Evolutionary conservation across 495 filamentous ascomycete genomes (phyloP).

Genomic region (Eremomyces bilateralis): DNA sequence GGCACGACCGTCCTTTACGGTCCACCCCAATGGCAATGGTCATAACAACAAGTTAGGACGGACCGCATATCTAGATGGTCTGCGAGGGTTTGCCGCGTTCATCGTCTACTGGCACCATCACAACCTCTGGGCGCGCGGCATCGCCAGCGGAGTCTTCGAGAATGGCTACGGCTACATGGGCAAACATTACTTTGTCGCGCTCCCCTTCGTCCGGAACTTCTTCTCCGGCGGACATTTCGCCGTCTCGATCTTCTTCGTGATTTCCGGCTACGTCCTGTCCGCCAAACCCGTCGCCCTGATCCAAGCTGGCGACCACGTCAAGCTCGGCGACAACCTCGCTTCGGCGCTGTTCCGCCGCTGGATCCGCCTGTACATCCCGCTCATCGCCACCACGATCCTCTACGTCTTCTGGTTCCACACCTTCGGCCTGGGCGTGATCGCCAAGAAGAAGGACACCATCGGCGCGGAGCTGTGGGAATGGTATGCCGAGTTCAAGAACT

Average conservation of each 20-base stretch:
- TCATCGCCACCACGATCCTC: conserved; percentile 26
- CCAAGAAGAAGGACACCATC: conserved; percentile 19
- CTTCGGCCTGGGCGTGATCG: conserved; percentile 23
- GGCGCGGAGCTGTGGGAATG: conserved; percentile 28
- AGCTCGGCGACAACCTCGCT: conserved; percentile 22
- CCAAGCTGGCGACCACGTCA: conserved; percentile 27
- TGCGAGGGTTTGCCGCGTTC: conserved; percentile 10
- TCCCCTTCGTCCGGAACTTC: conserved; percentile 37
- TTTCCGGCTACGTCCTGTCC: conserved; percentile 23
- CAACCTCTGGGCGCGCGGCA: conserved; percentile 28
- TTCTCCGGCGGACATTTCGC: conserved; percentile 41
- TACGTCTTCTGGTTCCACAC: conserved; percentile 28
- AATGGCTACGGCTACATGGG: conserved; percentile 25
- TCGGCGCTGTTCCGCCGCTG: conserved; percentile 28
- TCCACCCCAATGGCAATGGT: too few relatives aligned
- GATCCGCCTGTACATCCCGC: conserved; percentile 23
- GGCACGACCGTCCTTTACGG: too few relatives aligned
- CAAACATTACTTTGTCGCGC: conserved; percentile 26
- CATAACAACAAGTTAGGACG: conserved; percentile 1
- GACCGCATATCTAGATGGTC: conserved; percentile 10
- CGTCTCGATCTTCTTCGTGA: conserved; percentile 22
- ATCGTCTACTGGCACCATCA: conserved; percentile 16
- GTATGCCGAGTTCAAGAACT: conserved; percentile 36
- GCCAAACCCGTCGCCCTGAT: conserved; percentile 27
- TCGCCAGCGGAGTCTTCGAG: conserved; percentile 13